Evolutionary conservation across 2,329 filamentous ascomycete genomes (phyloP).

Genomic region (Parastagonospora avenae): DNA sequence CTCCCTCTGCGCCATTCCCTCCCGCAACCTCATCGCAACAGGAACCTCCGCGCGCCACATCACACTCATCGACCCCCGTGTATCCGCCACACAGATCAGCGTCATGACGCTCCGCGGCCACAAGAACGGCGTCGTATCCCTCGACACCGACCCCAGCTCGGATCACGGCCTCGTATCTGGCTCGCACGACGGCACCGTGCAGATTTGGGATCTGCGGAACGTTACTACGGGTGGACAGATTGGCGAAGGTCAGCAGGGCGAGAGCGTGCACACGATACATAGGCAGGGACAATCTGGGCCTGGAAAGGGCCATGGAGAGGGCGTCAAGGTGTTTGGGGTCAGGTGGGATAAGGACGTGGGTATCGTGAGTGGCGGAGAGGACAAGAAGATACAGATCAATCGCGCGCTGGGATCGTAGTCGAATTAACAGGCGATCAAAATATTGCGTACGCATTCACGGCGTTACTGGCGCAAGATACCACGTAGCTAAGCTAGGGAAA

Average conservation of each 20-base stretch:
- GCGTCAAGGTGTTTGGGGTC: slow-evolving; percentile 87
- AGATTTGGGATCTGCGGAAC: slow-evolving; percentile 90
- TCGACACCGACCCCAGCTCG: slow-evolving; percentile 67
- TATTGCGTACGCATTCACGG: neutral
- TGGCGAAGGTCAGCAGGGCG: slow-evolving; percentile 61
- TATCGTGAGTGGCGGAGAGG: slow-evolving; percentile 89
- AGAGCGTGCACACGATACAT: slow-evolving; percentile 77
- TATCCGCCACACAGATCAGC: slow-evolving; percentile 73
- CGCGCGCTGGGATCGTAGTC: slow-evolving; percentile 25
- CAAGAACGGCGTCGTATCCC: slow-evolving; percentile 70
- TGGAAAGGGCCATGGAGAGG: slow-evolving; percentile 71
- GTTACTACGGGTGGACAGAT: slow-evolving; percentile 63
- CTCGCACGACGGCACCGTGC: slow-evolving; percentile 89
- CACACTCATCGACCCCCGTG: slow-evolving; percentile 89
- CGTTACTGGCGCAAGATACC: slow-evolving; percentile 5
- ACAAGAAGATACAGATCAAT: slow-evolving; percentile 94
- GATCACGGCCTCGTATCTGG: slow-evolving; percentile 84
- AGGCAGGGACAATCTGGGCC: slow-evolving; percentile 68
- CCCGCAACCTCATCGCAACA: slow-evolving; percentile 67
- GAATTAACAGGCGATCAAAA: neutral
- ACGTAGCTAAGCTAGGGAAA: neutral
- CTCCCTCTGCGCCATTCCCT: slow-evolving; percentile 74
- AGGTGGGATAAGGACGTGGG: slow-evolving; percentile 85
- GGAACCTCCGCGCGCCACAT: slow-evolving; percentile 87
- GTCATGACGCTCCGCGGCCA: slow-evolving; percentile 93